Percentiles rank a stretch among this genome's conserved stretches.
Evolutionary conservation across 75 land plant genomes (phyloP).

Genomic region (Ceratopteris richardii): DNA sequence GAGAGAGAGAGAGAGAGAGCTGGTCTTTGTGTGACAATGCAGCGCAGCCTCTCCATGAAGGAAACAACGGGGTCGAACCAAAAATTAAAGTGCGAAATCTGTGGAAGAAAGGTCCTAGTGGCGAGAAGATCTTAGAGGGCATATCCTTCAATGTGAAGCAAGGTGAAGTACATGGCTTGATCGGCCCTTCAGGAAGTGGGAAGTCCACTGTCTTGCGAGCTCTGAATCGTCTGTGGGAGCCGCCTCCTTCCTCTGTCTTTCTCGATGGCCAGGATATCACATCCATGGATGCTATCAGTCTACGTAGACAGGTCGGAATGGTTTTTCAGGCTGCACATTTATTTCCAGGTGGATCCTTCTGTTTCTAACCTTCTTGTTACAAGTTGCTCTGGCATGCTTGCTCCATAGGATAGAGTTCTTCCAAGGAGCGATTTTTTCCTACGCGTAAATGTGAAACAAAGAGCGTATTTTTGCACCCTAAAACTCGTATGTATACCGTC

Average conservation of each 20-base stretch:
- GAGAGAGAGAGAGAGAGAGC: too few relatives aligned
- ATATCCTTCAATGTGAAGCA: conserved; percentile 39
- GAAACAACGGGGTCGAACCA: neutral
- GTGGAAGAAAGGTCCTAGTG: conserved; percentile 24
- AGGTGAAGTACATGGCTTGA: conserved; percentile 5
- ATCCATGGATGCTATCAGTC: neutral
- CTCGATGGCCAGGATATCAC: conserved; percentile 7
- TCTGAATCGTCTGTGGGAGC: conserved; percentile 10
- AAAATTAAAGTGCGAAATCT: conserved; percentile 39
- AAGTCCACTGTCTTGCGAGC: conserved; percentile 9
- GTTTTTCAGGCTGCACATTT: conserved; percentile 2
- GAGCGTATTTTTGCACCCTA: too few relatives aligned
- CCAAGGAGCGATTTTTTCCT: too few relatives aligned
- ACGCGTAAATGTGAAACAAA: too few relatives aligned
- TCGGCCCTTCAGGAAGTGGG: conserved; percentile 12
- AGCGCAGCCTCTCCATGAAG: too few relatives aligned
- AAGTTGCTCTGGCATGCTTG: too few relatives aligned
- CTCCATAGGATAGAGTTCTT: too few relatives aligned
- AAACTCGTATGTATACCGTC: too few relatives aligned
- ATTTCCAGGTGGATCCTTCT: neutral
- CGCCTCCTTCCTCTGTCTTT: conserved; percentile 4
- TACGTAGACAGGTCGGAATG: conserved; percentile 8
- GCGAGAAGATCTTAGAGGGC: conserved; percentile 24
- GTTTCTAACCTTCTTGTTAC: neutral
- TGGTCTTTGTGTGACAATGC: too few relatives aligned